phyloP scores from a whole-genome alignment of 257 asterid genomes.

The Capsicum rhomboideum region DNA sequence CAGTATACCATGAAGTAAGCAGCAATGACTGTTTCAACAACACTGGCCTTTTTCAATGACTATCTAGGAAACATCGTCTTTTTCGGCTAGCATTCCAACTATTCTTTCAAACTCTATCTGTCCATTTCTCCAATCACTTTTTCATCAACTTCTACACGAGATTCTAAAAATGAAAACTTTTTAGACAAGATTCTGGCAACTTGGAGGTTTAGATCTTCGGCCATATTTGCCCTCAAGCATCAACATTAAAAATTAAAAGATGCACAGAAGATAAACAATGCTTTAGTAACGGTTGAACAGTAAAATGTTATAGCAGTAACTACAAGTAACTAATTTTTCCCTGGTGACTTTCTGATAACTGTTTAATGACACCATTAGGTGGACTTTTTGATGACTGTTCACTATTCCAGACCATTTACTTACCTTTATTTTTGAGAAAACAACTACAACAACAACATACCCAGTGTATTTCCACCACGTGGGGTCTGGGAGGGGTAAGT shows the following conservation, averaged over 20 bases:
- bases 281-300: background rate
- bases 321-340: background rate
- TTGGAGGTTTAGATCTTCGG: background rate
- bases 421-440: too few relatives aligned
- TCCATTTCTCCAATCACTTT: background rate
- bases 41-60: background rate
- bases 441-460: too few relatives aligned
- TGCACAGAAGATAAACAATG: background rate
- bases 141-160: background rate
- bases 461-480: too few relatives aligned
- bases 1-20: background rate
- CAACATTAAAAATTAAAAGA: background rate
- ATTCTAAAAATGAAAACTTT: background rate
- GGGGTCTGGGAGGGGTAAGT: too few relatives aligned
- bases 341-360: background rate
- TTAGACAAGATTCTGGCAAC: background rate
- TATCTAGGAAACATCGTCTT: background rate
- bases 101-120: background rate
- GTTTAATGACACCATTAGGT: background rate
- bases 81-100: background rate
- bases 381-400: background rate
- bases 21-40: background rate
- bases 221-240: background rate
- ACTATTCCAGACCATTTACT: background rate
- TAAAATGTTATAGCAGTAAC: background rate